Percentiles rank a stretch among this genome's conserved stretches.
These are phyloP conservation scores for Albugo laibachii DNA, from an alignment of 352 stramenopile species.

Conservation along the genomic window DNA sequence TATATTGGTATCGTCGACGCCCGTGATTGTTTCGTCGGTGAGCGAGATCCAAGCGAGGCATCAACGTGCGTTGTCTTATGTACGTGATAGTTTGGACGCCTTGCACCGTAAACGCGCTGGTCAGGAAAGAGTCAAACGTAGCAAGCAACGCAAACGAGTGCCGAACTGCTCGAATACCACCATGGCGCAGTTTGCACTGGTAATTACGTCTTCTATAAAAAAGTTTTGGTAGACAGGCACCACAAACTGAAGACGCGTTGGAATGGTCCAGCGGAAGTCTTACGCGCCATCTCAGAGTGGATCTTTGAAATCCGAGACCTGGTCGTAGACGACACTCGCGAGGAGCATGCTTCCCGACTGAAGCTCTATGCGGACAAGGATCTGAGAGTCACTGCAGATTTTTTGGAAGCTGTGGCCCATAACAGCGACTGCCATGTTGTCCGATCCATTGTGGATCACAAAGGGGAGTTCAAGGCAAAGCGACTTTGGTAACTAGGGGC, in stretches of 20 bases:
- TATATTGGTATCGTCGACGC: too few relatives aligned
- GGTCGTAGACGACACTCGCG: neutral
- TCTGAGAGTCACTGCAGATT: neutral
- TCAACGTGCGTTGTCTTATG: too few relatives aligned
- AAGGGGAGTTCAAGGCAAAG: neutral
- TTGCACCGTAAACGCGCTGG: too few relatives aligned
- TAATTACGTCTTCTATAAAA: neutral
- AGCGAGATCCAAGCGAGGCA: too few relatives aligned
- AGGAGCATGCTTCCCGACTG: neutral
- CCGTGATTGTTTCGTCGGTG: too few relatives aligned
- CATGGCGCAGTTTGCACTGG: neutral
- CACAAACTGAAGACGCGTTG: neutral
- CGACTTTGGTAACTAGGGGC: conserved; percentile 4
- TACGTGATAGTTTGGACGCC: too few relatives aligned
- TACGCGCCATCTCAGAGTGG: neutral
- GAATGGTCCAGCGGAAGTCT: neutral
- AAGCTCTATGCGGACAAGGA: neutral
- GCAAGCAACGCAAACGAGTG: too few relatives aligned
- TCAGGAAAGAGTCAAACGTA: too few relatives aligned
- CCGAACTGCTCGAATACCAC: too few relatives aligned
- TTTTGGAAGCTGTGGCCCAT: neutral
- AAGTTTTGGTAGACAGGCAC: neutral
- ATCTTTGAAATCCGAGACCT: neutral
- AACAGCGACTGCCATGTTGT: conserved; percentile 1
- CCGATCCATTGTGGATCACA: too few relatives aligned